Evolutionary conservation across 441 rosid genomes (phyloP), one percentile per base, ranked within the genome.

Genomic region (Isatis lusitanica): DNA sequence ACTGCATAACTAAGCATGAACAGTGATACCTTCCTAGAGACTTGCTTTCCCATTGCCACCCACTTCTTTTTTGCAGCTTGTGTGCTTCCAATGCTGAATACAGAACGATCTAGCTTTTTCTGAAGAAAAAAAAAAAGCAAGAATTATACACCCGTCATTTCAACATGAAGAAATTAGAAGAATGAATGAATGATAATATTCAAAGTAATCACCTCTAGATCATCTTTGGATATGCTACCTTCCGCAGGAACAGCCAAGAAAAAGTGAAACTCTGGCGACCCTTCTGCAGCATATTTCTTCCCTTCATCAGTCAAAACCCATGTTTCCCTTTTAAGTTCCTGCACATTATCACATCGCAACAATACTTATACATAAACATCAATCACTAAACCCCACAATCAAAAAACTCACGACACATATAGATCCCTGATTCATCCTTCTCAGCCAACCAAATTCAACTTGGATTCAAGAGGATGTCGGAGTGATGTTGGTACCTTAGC

Each of bases 261-360:
- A 31, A 92, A 82, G 56, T 86, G 95, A 39, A 84, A 82, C 74
- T 94, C 98, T 0, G 98, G 97, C 0, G 97, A 88, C 24, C 97
- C 97, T 63, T 85, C 83, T 0, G 73, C 83, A 5, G 90, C 90
- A 75, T 92, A 94, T 17, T 80, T 87, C 68, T 79, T 81, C 8
- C 97, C 98, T 76, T 94, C 98, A n/a, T 84, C 93, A 0, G 97
- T 90, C 64, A 94, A 87, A 6, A 89, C 87, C 88, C 88, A 89
- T 21, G 78, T 70, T 71, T 87, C 96, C 70, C 81, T 82, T 85
- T 83, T 92, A 26, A 88, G 82, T 63, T 92, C 95, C 93, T 88
- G 82, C 36, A 48, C n/a, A 30, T 13, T 26, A 30, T 9, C 13
- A 18, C 50, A 50, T 53, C 40, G 15, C 48, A 63, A n/a, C 48